Percentiles rank a stretch among this genome's conserved stretches.
phyloP scores from a whole-genome alignment of 345 rosid genomes.

The Kandelia obovata region DNA sequence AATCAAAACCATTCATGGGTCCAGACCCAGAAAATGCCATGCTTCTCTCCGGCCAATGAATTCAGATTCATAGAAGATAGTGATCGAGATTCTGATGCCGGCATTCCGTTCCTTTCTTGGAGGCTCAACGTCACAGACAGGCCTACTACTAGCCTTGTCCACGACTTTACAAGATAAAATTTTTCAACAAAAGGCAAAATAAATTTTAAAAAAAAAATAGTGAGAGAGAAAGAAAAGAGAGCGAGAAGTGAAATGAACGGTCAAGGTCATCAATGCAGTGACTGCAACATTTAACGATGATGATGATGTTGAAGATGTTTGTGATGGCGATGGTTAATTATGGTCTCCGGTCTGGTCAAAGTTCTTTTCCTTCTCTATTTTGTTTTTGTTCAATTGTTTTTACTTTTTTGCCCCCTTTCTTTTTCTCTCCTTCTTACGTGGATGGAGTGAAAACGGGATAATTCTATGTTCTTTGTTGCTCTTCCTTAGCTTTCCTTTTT shows the following conservation, averaged over 20 bases:
- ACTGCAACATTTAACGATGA: constrained; percentile 18
- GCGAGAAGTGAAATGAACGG: constrained; percentile 16
- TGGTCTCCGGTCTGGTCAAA: constrained; percentile 6
- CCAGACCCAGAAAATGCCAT: constrained; percentile 53
- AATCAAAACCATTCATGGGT: constrained; percentile 47
- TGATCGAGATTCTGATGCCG: constrained; percentile 47
- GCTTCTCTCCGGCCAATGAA: constrained; percentile 50
- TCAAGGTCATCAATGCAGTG: constrained; percentile 31
- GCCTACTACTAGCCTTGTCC: constrained; percentile 72
- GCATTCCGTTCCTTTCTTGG: constrained; percentile 84
- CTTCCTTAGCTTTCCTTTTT: constrained; percentile 14
- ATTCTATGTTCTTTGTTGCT: constrained; percentile 21
- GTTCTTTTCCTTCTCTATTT: constrained; percentile 5
- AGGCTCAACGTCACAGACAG: constrained; percentile 81
- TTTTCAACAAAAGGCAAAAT: not conserved
- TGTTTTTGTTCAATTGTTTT: constrained; percentile 10
- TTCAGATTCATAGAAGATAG: constrained; percentile 59
- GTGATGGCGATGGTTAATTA: constrained; percentile 23
- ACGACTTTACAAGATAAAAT: constrained; percentile 69
- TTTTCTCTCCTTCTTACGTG: constrained; percentile 18
- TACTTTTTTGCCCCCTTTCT: not conserved
- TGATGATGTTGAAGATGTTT: constrained; percentile 24
- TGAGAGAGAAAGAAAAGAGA: not conserved
- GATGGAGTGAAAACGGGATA: constrained; percentile 39
- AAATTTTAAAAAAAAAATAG: not conserved